phyloP scores from a whole-genome alignment of 352 stramenopile species.

The Pythium folliculosum region DNA sequence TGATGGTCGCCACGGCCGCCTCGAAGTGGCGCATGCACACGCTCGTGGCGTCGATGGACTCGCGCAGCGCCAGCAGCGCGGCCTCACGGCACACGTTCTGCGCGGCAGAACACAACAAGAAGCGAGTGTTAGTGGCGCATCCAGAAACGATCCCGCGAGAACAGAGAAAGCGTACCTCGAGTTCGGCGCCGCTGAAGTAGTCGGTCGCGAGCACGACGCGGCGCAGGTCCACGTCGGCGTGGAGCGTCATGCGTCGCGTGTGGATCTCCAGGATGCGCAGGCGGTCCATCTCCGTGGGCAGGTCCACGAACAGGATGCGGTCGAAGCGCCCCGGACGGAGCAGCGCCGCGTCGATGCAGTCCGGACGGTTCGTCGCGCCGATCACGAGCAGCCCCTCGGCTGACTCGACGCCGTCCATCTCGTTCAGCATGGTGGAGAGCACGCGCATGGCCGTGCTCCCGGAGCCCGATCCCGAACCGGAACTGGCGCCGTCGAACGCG shows the following conservation, averaged over 20 bases:
- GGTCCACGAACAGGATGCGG: conserved; percentile 94
- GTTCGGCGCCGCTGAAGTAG: conserved; percentile 85
- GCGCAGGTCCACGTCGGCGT: conserved; percentile 63
- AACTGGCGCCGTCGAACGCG: conserved; percentile 50
- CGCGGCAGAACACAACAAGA: background rate
- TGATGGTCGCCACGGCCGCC: conserved; percentile 45
- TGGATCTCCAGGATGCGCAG: conserved; percentile 81
- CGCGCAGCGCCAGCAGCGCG: conserved; percentile 67
- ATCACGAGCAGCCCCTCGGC: conserved; percentile 96
- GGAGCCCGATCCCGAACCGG: conserved; percentile 38
- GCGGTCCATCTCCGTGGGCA: conserved; percentile 70
- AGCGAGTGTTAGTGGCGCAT: no score
- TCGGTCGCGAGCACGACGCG: conserved; percentile 51
- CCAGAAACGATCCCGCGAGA: no score
- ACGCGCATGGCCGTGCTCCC: conserved; percentile 85
- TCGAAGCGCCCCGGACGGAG: conserved; percentile 96
- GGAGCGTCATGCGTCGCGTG: conserved; percentile 58
- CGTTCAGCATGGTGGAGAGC: conserved; percentile 96
- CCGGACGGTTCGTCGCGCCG: conserved; percentile 96
- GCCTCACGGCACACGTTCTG: conserved; percentile 89
- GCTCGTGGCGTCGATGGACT: conserved; percentile 53
- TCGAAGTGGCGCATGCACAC: conserved; percentile 70
- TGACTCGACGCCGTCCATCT: conserved; percentile 97
- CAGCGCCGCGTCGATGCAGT: conserved; percentile 98
- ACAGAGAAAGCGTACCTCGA: conserved; percentile 55